phyloP scores from a whole-genome alignment of 208 protist genomes.

The Crithidia brevicula region DNA sequence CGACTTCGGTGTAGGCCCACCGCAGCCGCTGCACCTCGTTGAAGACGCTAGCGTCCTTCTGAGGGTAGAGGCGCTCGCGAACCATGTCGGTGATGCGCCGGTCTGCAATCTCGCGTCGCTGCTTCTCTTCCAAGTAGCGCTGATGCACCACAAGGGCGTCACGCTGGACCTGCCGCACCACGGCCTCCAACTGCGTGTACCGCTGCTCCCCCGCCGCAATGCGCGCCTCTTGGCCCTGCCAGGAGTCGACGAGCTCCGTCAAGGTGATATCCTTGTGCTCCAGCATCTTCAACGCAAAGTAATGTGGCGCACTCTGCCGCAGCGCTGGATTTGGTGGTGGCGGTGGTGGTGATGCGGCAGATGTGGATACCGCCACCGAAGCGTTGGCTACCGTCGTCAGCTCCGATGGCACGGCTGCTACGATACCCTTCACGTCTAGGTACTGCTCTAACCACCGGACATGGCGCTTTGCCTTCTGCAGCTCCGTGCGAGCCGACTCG shows the following conservation, averaged over 20 bases:
- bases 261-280: conserved; percentile 79
- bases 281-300: conserved; percentile 75
- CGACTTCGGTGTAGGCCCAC: conserved; percentile 58
- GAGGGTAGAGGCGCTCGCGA: conserved; percentile 59
- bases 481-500: conserved; percentile 38
- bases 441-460: conserved; percentile 74
- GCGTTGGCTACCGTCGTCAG: not conserved
- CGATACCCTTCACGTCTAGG: conserved; percentile 64
- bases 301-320: conserved; percentile 56
- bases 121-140: conserved; percentile 72
- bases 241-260: conserved; percentile 79
- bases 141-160: conserved; percentile 71
- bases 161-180: conserved; percentile 49
- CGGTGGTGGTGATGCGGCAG: no score
- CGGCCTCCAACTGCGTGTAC: conserved; percentile 37
- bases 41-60: conserved; percentile 33
- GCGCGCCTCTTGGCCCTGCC: conserved; percentile 64
- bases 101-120: conserved; percentile 76
- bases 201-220: conserved; percentile 45
- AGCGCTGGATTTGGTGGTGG: conserved; percentile 12
- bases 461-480: conserved; percentile 53
- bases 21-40: conserved; percentile 65
- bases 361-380: not conserved
- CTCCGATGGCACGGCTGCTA: conserved; percentile 43
- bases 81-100: conserved; percentile 79